These are phyloP conservation scores for Thelonectria rubi DNA, from an alignment of 2,329 filamentous ascomycete genomes.

Conservation along the genomic window DNA sequence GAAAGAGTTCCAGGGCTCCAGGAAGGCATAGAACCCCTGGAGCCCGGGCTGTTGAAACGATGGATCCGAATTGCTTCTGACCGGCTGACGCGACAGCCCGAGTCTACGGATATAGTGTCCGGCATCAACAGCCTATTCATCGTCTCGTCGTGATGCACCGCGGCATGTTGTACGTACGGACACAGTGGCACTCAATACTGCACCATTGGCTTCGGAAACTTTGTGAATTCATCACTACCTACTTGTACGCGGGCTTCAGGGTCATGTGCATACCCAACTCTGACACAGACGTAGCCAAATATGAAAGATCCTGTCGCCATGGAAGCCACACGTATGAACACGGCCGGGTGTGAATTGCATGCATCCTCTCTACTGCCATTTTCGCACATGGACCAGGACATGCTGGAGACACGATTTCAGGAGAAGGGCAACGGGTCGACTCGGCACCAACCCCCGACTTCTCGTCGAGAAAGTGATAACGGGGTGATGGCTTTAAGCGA, in stretches of 20 bases:
- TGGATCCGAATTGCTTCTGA: no score
- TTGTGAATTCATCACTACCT: background rate
- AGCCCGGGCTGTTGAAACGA: no score
- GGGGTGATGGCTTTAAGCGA: background rate
- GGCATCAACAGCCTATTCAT: background rate
- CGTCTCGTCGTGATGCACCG: background rate
- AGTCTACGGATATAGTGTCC: background rate
- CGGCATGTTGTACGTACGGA: background rate
- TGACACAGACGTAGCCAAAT: no score
- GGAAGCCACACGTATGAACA: background rate
- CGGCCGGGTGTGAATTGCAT: background rate
- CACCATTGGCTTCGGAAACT: background rate
- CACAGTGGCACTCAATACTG: background rate
- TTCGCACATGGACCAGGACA: background rate
- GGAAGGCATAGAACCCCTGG: no score
- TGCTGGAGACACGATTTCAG: background rate
- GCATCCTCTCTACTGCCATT: background rate
- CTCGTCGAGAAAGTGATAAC: background rate
- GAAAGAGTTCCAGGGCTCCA: conserved; percentile 5
- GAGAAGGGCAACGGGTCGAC: background rate
- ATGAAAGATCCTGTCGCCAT: no score
- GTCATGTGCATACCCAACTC: background rate
- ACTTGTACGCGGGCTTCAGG: background rate
- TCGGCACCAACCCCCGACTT: background rate
- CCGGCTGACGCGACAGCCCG: background rate